These are phyloP conservation scores for Micromonas commoda DNA, from an alignment of 139 green algal genomes.

Conservation along the genomic window DNA sequence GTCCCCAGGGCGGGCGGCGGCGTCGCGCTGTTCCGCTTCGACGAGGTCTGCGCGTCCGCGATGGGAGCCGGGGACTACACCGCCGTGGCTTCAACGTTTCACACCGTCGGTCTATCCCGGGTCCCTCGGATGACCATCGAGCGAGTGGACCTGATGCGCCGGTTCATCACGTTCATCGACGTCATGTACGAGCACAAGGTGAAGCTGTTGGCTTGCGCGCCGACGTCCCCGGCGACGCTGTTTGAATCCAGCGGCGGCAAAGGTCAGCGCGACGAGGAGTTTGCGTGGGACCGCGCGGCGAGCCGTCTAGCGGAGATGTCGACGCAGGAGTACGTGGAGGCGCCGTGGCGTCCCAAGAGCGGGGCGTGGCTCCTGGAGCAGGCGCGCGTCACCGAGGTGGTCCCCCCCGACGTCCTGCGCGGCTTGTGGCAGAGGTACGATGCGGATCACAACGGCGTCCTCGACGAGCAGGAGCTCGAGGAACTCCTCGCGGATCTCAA, in stretches of 20 bases:
- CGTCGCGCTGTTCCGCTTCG: constrained; percentile 65
- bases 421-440: constrained; percentile 21
- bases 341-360: constrained; percentile 10
- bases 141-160: constrained; percentile 53
- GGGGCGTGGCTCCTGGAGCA: constrained; percentile 9
- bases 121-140: constrained; percentile 64
- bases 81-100: constrained; percentile 50
- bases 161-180: constrained; percentile 88
- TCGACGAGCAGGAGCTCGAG: constrained; percentile 17
- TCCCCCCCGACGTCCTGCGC: not conserved
- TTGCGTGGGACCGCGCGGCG: constrained; percentile 81
- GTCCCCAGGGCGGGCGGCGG: constrained; percentile 35
- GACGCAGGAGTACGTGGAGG: constrained; percentile 29
- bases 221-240: constrained; percentile 62
- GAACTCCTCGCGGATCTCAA: constrained; percentile 20
- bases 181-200: constrained; percentile 85
- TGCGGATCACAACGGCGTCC: not conserved
- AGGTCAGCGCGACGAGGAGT: constrained; percentile 39
- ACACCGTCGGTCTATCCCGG: constrained; percentile 68
- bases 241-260: constrained; percentile 46
- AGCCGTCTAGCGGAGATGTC: constrained; percentile 83
- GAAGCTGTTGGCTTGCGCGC: constrained; percentile 63
- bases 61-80: constrained; percentile 75
- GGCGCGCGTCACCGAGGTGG: not conserved
- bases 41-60: constrained; percentile 69